phyloP scores from a whole-genome alignment of 805 yeast genomes.

The Cyberlindnera mrakii region DNA sequence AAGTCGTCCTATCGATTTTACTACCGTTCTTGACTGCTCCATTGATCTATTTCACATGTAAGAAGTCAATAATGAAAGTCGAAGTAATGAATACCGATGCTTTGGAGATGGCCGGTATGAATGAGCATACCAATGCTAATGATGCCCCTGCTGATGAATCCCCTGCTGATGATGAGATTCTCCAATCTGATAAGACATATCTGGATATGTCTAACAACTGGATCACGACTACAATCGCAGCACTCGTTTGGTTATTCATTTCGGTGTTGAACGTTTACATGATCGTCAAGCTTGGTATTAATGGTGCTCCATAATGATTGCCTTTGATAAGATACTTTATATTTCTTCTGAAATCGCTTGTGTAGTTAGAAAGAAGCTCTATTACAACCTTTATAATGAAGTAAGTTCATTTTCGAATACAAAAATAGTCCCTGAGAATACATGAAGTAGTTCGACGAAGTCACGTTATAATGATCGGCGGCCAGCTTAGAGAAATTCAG shows the following conservation, averaged over 20 bases:
- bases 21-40: conserved; percentile 86
- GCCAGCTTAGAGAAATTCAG: conserved; percentile 6
- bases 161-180: conserved; percentile 5
- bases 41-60: conserved; percentile 72
- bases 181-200: conserved; percentile 5
- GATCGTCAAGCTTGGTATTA: conserved; percentile 36
- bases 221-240: conserved; percentile 45
- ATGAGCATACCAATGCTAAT: not conserved
- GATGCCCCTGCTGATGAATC: not conserved
- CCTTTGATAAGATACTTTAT: not conserved
- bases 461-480: no score
- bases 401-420: not conserved
- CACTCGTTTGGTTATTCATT: conserved; percentile 64
- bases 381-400: no score
- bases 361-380: no score
- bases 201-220: conserved; percentile 58
- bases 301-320: conserved; percentile 1
- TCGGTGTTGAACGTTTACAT: conserved; percentile 65
- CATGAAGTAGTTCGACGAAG: no score
- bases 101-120: not conserved
- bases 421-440: not conserved
- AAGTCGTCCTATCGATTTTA: conserved; percentile 74
- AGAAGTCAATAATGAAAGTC: conserved; percentile 61
- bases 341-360: no score
- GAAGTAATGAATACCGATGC: conserved; percentile 24